Base-by-base conservation (phyloP, 1,284 basidiomycete genomes). In the Grifola frondosa region DNA sequence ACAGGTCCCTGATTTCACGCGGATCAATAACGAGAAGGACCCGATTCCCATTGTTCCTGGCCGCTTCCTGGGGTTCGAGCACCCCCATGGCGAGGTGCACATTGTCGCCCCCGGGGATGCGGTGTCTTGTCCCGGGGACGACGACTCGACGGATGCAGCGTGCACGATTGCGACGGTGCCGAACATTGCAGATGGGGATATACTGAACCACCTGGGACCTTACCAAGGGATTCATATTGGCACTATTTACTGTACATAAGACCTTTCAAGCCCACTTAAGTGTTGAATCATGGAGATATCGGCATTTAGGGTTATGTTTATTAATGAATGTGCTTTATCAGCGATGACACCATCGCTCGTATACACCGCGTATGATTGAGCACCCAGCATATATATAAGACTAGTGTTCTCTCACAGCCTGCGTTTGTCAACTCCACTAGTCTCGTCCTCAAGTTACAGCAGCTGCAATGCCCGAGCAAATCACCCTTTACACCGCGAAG, bases 151-250 rank as follows among this genome's bases (percentile, higher is more conserved):
- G 11, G 75, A 77, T 44, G 12, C 63, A 6, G 57, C 69, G 42
- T 79, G 77, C 56, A 71, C 69, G 20, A 70, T 74, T 36, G 39
- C 50, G 44, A 67, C 68, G 6, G 75, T 77, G 13, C 73, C 73
- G 5, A 70, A 67, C 49, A 58, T 78, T 22, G 37, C 68, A 3
- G 57, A 52, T 3, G 68, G 73, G n/a, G 56, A 76, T 40, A 62
- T 77, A 38, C 36, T 72, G 6, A 49, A 80, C 50, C 78, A 81
- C 56, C 55, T 79, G 40, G 77, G 78, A 2, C 77, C 77, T 2
- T 80, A 80, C 49, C 69, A 75, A 39, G 75, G 75, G 16, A 72
- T 77, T 35, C 67, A 59, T 44, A 69, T 80, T 25, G 76, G 78
- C 30, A 73, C 74, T 5, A 62, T 71, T n/a, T 75, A 64, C 48